phyloP scores from a whole-genome alignment of 2,329 filamentous ascomycete species.

The Cytospora piceae region DNA sequence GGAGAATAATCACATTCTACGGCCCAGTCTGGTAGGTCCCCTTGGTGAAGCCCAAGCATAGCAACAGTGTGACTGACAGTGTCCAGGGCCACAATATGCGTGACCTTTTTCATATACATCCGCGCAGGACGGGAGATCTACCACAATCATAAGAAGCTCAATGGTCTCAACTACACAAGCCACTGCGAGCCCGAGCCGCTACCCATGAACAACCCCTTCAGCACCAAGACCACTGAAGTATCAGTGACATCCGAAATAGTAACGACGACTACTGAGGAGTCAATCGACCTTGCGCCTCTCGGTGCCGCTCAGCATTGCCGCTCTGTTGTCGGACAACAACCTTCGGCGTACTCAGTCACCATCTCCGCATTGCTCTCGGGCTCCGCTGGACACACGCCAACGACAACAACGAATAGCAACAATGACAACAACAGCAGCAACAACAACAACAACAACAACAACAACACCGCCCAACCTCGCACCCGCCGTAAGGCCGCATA shows the following conservation, averaged over 20 bases:
- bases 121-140: slow-evolving; percentile 70
- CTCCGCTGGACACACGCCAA: background rate
- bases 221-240: slow-evolving; percentile 66
- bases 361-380: slow-evolving; percentile 42
- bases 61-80: background rate
- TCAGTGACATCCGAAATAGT: slow-evolving; percentile 59
- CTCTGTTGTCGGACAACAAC: background rate
- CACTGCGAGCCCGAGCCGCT: slow-evolving; percentile 48
- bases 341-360: slow-evolving; percentile 52
- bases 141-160: slow-evolving; percentile 65
- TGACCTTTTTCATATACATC: slow-evolving; percentile 68
- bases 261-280: slow-evolving; percentile 32
- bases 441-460: slow-evolving; percentile 28
- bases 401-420: background rate
- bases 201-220: slow-evolving; percentile 50
- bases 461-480: slow-evolving; percentile 31
- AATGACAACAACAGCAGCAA: slow-evolving; percentile 6
- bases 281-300: slow-evolving; percentile 42
- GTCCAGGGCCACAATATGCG: slow-evolving; percentile 60
- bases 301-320: slow-evolving; percentile 31
- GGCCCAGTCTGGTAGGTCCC: slow-evolving; percentile 64
- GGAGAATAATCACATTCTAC: slow-evolving; percentile 77
- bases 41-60: background rate
- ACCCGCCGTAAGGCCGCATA: slow-evolving; percentile 44
- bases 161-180: slow-evolving; percentile 51